Conservation (phyloP, 1,284 basidiomycete species). For the Cryptococcus sp. region DNA sequence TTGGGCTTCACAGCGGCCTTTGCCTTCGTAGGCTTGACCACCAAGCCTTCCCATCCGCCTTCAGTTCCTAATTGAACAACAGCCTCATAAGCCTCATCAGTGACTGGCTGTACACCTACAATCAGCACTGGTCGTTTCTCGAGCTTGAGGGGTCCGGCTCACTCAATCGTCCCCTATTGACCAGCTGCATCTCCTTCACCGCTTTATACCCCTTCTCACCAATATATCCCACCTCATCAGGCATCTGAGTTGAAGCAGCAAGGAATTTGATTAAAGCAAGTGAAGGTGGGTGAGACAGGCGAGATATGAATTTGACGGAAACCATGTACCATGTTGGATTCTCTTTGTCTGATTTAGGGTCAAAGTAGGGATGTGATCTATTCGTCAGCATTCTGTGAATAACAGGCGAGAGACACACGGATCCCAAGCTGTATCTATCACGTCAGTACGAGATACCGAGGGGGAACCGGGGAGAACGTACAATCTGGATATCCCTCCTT, state of each 20-base stretch:
- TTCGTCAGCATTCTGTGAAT: background rate
- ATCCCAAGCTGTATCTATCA: conserved; percentile 81
- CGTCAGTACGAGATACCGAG: conserved; percentile 6
- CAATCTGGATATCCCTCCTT: conserved; percentile 86
- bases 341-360: conserved; percentile 69
- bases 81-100: conserved; percentile 63
- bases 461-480: conserved; percentile 48
- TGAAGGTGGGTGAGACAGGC: conserved; percentile 70
- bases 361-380: conserved; percentile 81
- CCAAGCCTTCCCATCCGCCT: conserved; percentile 54
- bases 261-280: conserved; percentile 69
- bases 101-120: conserved; percentile 62
- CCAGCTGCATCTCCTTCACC: conserved; percentile 68
- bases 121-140: background rate
- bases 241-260: conserved; percentile 49
- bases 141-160: conserved; percentile 46
- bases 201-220: conserved; percentile 56
- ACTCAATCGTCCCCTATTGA: conserved; percentile 79
- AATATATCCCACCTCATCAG: conserved; percentile 62
- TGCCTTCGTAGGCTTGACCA: conserved; percentile 3
- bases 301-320: conserved; percentile 66
- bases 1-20: background rate
- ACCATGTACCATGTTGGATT: conserved; percentile 78
- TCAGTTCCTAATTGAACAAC: conserved; percentile 63
- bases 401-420: conserved; percentile 53